A percentile compares a stretch with the other conserved stretches of the same genome.
phyloP scores from a whole-genome alignment of 192 early-diverging fungal species.

The Phlyctochytrium bullatum region DNA sequence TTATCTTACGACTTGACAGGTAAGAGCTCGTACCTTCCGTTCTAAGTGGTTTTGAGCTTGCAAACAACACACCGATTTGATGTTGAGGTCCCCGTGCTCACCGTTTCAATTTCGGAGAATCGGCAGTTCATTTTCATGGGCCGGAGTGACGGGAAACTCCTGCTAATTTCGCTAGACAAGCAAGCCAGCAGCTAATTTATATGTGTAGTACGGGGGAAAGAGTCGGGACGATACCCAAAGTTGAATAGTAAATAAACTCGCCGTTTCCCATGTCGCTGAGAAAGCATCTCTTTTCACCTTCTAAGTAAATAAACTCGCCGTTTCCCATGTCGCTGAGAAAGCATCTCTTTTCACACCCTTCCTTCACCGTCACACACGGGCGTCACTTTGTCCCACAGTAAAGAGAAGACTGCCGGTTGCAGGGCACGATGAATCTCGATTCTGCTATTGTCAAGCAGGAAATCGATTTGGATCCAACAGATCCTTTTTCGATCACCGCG shows the following conservation, averaged over 20 bases:
- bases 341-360: no score
- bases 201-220: no score
- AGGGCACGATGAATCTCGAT: conserved; percentile 1
- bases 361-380: no score
- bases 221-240: no score
- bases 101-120: conserved; percentile 20
- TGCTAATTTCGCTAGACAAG: conserved; percentile 13
- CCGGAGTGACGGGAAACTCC: conserved; percentile 30
- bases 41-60: conserved; percentile 17
- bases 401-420: no score
- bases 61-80: conserved; percentile 29
- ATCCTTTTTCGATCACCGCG: neutral
- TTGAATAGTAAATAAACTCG: no score
- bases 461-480: neutral
- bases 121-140: conserved; percentile 31
- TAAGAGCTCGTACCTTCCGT: neutral
- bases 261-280: no score
- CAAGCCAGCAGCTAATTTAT: no score
- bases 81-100: conserved; percentile 15
- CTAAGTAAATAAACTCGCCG: no score
- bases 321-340: no score
- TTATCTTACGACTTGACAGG: conserved; percentile 19
- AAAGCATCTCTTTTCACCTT: no score
- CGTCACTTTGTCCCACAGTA: no score
- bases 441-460: conserved; percentile 4